Evolutionary conservation across 345 rosid genomes (phyloP), one percentile per base, ranked within the genome.

Genomic region (Sonneratia caseolaris): DNA sequence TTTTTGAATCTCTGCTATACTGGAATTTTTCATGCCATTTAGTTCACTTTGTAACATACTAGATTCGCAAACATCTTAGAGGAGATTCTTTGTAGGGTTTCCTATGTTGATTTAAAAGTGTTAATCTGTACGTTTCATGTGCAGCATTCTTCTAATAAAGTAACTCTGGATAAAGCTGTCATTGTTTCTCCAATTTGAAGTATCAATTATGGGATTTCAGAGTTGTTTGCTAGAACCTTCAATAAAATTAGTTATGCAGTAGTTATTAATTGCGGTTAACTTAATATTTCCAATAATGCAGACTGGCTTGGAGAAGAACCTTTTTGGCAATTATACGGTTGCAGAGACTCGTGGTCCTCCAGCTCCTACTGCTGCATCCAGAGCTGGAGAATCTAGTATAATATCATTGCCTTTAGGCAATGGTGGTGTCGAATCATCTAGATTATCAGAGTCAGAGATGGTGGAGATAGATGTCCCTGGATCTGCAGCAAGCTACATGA

Each of bases 381-480:
- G 70, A 42, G 36, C 14, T 15, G 37, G 24, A 27, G 70, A 68
- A 45, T 24, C 55, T 68, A 45, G 37, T 18, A 22, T 19, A 45
- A 45, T 18, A 35, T 68, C 70, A n/a, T 43, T 48, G 66, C 66
- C 66, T 62, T 35, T 37, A 22, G 64, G 35, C 32, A n/a, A 32
- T 22, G 64, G 64, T 67, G 69, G 69, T 67, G 69, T 61, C 42
- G 88, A 75, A 75, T 82, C 86, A 57, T 79, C 91, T 72, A 86
- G 80, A 68, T 76, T 79, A 70, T 77, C 82, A 5, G 88, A 83
- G 38, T 22, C 96, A 38, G 98, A 95, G 81, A 95, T 95, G 69
- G 87, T 84, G 80, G 99, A 95, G 83, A 88, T 95, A 66, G 98
- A 92, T 45, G 84, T 84, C 70, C 91, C 97, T 72, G 80, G 86